Base-by-base conservation (phyloP, 2,329 filamentous ascomycete genomes). In the Metarhizium rileyi region DNA sequence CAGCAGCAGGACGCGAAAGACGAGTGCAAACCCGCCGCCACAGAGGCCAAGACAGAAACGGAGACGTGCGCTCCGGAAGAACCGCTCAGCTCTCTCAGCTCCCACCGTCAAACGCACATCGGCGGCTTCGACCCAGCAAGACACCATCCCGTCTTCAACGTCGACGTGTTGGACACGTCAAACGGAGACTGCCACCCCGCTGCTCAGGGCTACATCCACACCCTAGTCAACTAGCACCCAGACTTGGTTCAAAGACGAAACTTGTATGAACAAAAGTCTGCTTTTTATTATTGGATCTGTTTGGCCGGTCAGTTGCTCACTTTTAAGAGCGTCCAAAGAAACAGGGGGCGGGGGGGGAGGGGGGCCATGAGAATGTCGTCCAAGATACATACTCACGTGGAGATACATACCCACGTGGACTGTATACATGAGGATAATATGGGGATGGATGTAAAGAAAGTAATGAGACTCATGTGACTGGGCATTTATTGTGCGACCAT, bases 71-170 rank as follows among this genome's bases (percentile, higher is more conserved):
- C 10, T 2, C 35, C 35, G 6, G 35, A 38, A 16, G 5, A 38
- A 38, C 6, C 18, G 4, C 10, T 14, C 8, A 42, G 14, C 22
- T 9, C 38, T 27, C 22, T 10, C 25, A 33, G 27, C 26, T 14
- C 2, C 16, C 20, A 10, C 14, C 25, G 26, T 14, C 25, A 43
- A 18, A 25, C 20, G 16, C 27, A 43, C 23, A 33, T 18, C 33
- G 46, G 26, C 16, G 36, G 25, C n/a, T 48, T 42, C 46, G 36
- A 48, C 20, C 46, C 46, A 22, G 36, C 46, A 18, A 40, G 46
- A 27, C 46, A 47, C 23, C 46, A 47, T 25, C 35, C 46, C 8
- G 46, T 47, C 23, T 47, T 47, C 35, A 47, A 47, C 35, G 46
- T 42, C n/a, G 35, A 25, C 46, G 43, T 25, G 12, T 38, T 43